Evolutionary conservation across 2,329 filamentous ascomycete genomes (phyloP), one percentile per base, ranked within the genome.

Genomic region (Fusarium tuaranense): DNA sequence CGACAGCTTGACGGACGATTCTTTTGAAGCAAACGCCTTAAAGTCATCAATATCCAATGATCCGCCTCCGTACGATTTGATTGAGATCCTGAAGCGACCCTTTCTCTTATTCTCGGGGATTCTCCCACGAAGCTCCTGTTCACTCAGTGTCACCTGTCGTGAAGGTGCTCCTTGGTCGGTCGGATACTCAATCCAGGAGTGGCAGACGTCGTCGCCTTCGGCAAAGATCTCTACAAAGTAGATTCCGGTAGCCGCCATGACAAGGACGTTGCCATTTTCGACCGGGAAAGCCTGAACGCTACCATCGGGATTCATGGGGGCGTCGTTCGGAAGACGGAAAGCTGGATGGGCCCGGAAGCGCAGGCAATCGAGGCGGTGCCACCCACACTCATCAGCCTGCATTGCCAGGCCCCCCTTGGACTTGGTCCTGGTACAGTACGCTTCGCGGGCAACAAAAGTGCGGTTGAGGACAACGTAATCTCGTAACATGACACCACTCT

Each of bases 311-410:
- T 87, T 88, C 44, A 89, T 81, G 18, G 89, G 84, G 7, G 89
- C 84, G 78, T 98, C 97, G 66, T 91, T 92, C 0, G 95, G 94
- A 63, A 97, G 88, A 65, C 92, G 89, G 86, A 99, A 98, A 81
- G 94, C 95, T 5, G 95, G 95, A 80, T 99, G 97, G 76, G 92
- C 93, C 74, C 95, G 92, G 85, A 98, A 98, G 44, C 95, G 93
- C 63, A 99, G 87, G 64, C 92, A 92, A 82, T 98, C 97, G 8
- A 98, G 88, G 68, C 95, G 90, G 83, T 98, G 95, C 96, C 96
- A 98, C 30, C 87, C 88, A 81, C 95, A 98, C 83, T 98, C 97
- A 76, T 98, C 95, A 57, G 92, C 89, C 36, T 90, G 91, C 51
- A 93, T 82, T 48, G 95, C 93, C 8, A 94, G 83, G 5, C 93